These are phyloP conservation scores for Ascochyta lentis DNA, from an alignment of 2,329 filamentous ascomycete genomes.

Conservation along the genomic window DNA sequence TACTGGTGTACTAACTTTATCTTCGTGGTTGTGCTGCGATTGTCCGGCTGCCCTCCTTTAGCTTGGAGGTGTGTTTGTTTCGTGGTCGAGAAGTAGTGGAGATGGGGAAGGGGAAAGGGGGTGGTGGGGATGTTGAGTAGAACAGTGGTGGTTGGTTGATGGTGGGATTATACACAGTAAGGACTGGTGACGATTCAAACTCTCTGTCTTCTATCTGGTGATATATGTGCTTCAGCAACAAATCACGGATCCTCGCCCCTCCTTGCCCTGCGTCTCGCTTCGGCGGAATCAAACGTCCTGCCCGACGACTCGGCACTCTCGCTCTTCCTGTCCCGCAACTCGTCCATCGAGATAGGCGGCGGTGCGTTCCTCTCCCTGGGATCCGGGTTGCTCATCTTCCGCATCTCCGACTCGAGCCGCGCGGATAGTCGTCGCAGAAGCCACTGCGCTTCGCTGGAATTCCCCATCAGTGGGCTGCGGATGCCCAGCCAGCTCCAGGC, in stretches of 20 bases:
- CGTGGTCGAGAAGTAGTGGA: too few species aligned
- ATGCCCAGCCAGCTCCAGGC: slow-evolving; percentile 79
- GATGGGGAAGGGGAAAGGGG: too few species aligned
- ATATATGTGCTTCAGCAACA: background rate
- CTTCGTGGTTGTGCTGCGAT: too few species aligned
- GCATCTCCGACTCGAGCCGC: slow-evolving; percentile 57
- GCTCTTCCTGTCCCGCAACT: slow-evolving; percentile 13
- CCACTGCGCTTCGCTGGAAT: slow-evolving; percentile 74
- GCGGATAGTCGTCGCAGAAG: slow-evolving; percentile 69
- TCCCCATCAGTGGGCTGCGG: slow-evolving; percentile 72
- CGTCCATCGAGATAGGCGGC: slow-evolving; percentile 46
- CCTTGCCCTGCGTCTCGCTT: slow-evolving; percentile 14
- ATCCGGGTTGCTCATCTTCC: slow-evolving; percentile 34
- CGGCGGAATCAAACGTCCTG: slow-evolving; percentile 15
- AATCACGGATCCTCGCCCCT: slow-evolving; percentile 11
- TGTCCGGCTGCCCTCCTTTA: too few species aligned
- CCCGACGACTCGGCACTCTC: slow-evolving; percentile 14
- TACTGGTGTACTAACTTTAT: too few species aligned
- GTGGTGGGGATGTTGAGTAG: too few species aligned
- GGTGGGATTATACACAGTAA: too few species aligned
- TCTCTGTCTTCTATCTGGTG: too few species aligned
- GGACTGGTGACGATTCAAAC: too few species aligned
- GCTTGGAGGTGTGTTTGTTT: too few species aligned
- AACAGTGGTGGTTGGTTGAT: too few species aligned
- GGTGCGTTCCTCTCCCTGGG: slow-evolving; percentile 24